Evolutionary conservation across 169 alveolate species (phyloP).

Genomic region (Cystoisospora suis): DNA sequence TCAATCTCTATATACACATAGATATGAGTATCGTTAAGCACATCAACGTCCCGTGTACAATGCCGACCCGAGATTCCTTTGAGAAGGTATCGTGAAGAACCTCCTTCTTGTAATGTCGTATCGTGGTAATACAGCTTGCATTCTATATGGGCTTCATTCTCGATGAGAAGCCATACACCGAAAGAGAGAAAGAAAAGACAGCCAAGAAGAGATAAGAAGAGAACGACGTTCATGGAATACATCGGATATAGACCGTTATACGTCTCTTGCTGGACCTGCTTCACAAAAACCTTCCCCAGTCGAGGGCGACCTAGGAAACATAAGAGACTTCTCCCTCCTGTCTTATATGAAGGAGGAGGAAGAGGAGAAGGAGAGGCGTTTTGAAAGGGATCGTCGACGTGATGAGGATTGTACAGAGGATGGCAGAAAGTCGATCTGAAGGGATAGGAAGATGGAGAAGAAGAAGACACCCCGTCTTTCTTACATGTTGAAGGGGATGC

Average conservation of each 20-base stretch:
- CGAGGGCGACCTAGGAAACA: no score
- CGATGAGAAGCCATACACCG: not conserved
- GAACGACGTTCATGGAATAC: not conserved
- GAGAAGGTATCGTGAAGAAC: not conserved
- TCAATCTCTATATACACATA: constrained; percentile 23
- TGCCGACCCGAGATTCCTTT: constrained; percentile 3
- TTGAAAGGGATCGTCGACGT: no score
- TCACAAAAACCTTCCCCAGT: not conserved
- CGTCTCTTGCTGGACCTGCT: constrained; percentile 5
- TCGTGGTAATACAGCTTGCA: constrained; percentile 38
- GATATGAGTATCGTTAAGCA: constrained; percentile 6
- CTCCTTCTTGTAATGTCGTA: not conserved
- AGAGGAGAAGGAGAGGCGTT: no score
- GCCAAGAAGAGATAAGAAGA: constrained; percentile 1
- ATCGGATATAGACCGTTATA: not conserved
- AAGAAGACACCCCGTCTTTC: no score
- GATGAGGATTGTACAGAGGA: no score
- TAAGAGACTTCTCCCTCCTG: no score
- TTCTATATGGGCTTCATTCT: constrained; percentile 25
- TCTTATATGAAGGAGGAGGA: no score
- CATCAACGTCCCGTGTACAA: not conserved
- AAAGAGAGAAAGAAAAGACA: not conserved
- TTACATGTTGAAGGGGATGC: no score
- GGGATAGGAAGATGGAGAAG: no score
- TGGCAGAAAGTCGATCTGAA: no score